phyloP scores from a whole-genome alignment of 345 rosid species.

The Triadica sebifera region DNA sequence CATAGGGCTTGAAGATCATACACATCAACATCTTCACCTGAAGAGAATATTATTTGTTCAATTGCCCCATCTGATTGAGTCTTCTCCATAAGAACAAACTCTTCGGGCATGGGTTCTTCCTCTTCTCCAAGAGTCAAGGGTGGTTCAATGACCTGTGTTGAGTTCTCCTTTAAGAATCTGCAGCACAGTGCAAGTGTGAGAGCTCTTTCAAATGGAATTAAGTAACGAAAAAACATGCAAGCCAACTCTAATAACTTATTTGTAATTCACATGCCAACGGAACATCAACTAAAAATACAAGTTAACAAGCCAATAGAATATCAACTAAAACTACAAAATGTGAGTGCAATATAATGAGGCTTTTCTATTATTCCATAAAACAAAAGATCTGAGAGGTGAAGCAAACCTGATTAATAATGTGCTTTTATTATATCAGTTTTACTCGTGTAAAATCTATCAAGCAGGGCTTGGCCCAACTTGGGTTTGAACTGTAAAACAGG shows the following conservation, averaged over 20 bases:
- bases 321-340: no score
- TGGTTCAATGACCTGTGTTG: conserved; percentile 68
- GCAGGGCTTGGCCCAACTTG: background rate
- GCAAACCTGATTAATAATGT: background rate
- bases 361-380: background rate
- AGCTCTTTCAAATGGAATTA: background rate
- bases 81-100: conserved; percentile 71
- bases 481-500: background rate
- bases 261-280: background rate
- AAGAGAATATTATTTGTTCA: conserved; percentile 84
- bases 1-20: conserved; percentile 90
- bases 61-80: conserved; percentile 57
- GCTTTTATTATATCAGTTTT: background rate
- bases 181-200: conserved; percentile 6
- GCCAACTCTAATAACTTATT: background rate
- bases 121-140: conserved; percentile 55
- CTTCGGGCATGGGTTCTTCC: conserved; percentile 63
- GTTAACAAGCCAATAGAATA: no score
- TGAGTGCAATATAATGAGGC: background rate
- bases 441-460: background rate
- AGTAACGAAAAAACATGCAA: background rate
- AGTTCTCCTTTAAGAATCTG: conserved; percentile 61
- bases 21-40: conserved; percentile 84
- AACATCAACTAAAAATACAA: background rate
- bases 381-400: background rate